Percentiles rank a stretch among this genome's conserved stretches.
phyloP scores from a whole-genome alignment of 192 early-diverging fungal species.

The Globomyces pollinis-pini region DNA sequence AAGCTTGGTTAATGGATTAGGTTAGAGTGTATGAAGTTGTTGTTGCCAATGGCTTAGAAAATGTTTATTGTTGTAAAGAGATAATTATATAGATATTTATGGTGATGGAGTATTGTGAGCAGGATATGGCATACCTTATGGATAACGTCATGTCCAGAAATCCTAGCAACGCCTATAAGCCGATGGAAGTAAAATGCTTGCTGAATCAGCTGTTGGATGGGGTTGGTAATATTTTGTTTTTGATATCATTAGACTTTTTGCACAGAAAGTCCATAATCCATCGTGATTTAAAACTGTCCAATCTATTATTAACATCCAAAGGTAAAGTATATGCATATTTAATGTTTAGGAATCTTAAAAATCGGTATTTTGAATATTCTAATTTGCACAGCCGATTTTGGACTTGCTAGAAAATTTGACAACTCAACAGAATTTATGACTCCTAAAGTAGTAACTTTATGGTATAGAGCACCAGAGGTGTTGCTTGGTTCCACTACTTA shows the following conservation, averaged over 20 bases:
- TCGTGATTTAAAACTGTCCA: slow-evolving; percentile 89
- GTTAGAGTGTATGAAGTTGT: slow-evolving; percentile 65
- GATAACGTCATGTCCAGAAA: slow-evolving; percentile 25
- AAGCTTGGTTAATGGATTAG: no score
- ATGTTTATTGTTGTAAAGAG: no score
- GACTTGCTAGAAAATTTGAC: slow-evolving; percentile 74
- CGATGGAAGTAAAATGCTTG: slow-evolving; percentile 67
- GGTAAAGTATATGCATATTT: no score
- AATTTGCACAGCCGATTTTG: slow-evolving; percentile 80
- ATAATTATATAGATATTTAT: no score
- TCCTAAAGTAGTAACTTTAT: slow-evolving; percentile 88
- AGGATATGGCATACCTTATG: slow-evolving; percentile 47
- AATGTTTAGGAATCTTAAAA: slow-evolving; percentile 88
- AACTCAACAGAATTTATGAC: slow-evolving; percentile 70
- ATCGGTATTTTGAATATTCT: slow-evolving; percentile 38
- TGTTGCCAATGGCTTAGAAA: slow-evolving; percentile 57
- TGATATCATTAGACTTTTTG: no score
- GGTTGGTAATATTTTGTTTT: slow-evolving; percentile 76
- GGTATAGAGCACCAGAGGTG: slow-evolving; percentile 94
- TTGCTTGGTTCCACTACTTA: slow-evolving; percentile 83
- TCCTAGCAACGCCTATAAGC: slow-evolving; percentile 2
- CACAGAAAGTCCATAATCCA: slow-evolving; percentile 67
- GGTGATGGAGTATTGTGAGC: slow-evolving; percentile 82
- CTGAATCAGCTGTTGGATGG: slow-evolving; percentile 86
- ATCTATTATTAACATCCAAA: slow-evolving; percentile 78